Evolutionary conservation across 2,329 filamentous ascomycete species (phyloP).

Genomic region (Dothideomycetes sp.): DNA sequence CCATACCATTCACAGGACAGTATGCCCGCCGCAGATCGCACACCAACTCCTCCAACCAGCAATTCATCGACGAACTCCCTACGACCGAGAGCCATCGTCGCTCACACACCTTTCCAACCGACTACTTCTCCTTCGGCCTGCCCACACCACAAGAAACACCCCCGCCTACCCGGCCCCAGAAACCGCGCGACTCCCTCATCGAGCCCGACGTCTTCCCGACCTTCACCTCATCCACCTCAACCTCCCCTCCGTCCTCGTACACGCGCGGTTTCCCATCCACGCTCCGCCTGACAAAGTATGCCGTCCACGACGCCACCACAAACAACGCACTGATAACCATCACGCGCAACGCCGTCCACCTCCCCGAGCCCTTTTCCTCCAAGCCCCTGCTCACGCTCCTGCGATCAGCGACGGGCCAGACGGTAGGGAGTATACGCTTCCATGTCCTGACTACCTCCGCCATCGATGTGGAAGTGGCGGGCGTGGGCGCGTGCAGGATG

Average conservation of each 20-base stretch:
- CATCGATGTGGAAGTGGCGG: constrained; percentile 13
- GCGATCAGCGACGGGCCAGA: constrained; percentile 4
- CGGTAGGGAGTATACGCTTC: constrained; percentile 14
- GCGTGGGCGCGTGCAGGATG: constrained; percentile 7
- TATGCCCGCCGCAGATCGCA: too few species aligned
- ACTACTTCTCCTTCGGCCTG: too few species aligned
- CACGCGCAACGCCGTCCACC: constrained; percentile 10
- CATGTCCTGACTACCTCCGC: constrained; percentile 10
- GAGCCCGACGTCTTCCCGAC: constrained; percentile 11
- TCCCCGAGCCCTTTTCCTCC: constrained; percentile 13
- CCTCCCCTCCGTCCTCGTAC: too few species aligned
- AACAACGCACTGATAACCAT: background rate
- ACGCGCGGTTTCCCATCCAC: background rate
- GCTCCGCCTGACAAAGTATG: background rate
- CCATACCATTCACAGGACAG: too few species aligned
- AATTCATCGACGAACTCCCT: too few species aligned
- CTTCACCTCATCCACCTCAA: background rate
- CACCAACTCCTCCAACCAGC: too few species aligned
- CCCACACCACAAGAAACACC: too few species aligned
- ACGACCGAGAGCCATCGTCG: too few species aligned
- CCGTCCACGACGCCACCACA: background rate
- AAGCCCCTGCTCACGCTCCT: constrained; percentile 12
- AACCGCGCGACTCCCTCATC: constrained; percentile 10
- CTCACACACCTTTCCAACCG: too few species aligned
- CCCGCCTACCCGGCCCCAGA: too few species aligned